Evolutionary conservation across 495 filamentous ascomycete species (phyloP).

Genomic region (Aspergillus hancockii): DNA sequence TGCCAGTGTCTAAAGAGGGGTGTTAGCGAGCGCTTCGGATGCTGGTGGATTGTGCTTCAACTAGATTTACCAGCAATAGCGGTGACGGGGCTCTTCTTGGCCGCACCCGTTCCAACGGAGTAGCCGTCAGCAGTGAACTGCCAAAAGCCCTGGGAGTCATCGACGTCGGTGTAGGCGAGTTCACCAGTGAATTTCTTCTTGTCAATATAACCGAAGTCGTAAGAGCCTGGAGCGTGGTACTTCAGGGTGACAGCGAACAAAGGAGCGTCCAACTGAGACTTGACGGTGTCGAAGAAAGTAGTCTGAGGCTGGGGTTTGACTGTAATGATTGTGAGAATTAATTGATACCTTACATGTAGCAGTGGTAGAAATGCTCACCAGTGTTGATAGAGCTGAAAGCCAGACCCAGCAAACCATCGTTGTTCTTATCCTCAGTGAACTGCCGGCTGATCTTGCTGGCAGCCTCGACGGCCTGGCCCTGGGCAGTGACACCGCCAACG

Average conservation of each 20-base stretch:
- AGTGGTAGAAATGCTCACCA: constrained; percentile 17
- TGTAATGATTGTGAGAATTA: constrained; percentile 5
- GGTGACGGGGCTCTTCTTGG: constrained; percentile 21
- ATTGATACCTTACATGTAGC: neutral
- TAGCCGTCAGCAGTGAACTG: constrained; percentile 64
- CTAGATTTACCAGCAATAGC: constrained; percentile 43
- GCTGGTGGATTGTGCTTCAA: neutral
- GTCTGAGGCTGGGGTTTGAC: constrained; percentile 59
- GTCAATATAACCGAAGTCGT: constrained; percentile 78
- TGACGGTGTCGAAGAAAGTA: constrained; percentile 76
- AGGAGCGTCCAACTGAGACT: constrained; percentile 54
- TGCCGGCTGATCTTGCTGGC: constrained; percentile 59
- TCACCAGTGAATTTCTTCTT: constrained; percentile 59
- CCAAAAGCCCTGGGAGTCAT: constrained; percentile 69
- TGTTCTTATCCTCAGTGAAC: constrained; percentile 60
- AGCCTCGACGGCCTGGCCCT: constrained; percentile 67
- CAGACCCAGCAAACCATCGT: constrained; percentile 72
- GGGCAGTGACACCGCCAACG: constrained; percentile 64
- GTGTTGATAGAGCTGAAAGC: constrained; percentile 73
- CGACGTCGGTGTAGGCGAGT: constrained; percentile 62
- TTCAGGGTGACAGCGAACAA: constrained; percentile 71
- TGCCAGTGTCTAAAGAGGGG: constrained; percentile 57
- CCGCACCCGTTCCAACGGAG: constrained; percentile 50
- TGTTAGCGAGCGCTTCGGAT: neutral
- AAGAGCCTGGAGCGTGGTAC: constrained; percentile 61